Base-by-base conservation (phyloP, 75 land plant species). In the Cunninghamia lanceolata region DNA sequence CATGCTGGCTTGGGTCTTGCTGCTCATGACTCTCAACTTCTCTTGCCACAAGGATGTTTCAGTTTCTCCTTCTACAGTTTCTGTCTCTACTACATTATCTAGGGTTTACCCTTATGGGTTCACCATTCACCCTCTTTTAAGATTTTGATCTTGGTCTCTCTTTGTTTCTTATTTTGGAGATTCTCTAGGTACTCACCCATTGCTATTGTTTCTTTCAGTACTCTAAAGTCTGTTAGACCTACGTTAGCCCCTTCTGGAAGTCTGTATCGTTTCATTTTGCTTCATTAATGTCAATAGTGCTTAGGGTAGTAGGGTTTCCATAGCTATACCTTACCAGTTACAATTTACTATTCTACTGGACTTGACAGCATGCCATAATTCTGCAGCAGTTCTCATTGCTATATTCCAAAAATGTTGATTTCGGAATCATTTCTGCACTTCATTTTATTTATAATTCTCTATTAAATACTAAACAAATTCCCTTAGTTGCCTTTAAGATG, bases 71-170 rank as follows among this genome's bases (percentile, higher is more conserved):
- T 79, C 28, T 43, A 43, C n/a, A 39, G 82, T 43, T 79, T 79
- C 45, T 39, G 25, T 39, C 47, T 43, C 46, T 25, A 25, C 30
- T 11, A 43, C n/a, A 43, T 43, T 79, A 19, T 79, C 47, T 79
- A 79, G 43, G 82, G 30, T 79, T 79, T 79, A 79, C 28, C 30
- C 47, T 42, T 10, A 38, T 77, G 21, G 80, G 21, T 42, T 42
- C 47, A 79, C 21, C 38, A 46, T 46, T 46, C 50, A 46, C 28
- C 46, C 30, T 30, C 35, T 42, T 17, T 77, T 43, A 79, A 47
- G 45, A 9, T 43, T 79, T 79, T 76, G 79, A 76, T 39, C 43
- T 79, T 79, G 80, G 81, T 79, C 82, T 79, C 46, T 79, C 35
- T 39, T 76, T 39, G 30, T 79, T 79, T 42, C n/a, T 7, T 40